Conservation (phyloP, 306 rosid genomes). For the Castanea sativa region DNA sequence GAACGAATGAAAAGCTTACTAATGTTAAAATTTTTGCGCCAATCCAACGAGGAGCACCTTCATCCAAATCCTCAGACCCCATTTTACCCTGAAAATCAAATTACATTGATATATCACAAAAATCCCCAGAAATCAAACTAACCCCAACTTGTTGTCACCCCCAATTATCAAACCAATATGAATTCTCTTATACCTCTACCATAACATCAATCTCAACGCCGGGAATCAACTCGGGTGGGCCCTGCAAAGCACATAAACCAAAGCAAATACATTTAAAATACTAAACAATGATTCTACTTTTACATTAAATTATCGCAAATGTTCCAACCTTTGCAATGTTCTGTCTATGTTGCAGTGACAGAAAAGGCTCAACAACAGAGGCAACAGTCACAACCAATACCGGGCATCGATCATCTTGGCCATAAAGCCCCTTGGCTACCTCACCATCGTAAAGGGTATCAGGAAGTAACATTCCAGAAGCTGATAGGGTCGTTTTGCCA, state of each 20-base stretch:
- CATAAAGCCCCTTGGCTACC: conserved; percentile 45
- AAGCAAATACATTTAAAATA: conserved; percentile 21
- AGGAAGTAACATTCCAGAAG: conserved; percentile 88
- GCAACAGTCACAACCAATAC: conserved; percentile 73
- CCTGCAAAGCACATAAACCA: conserved; percentile 50
- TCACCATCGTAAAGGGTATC: conserved; percentile 51
- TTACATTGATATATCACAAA: conserved; percentile 7
- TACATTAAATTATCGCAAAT: conserved; percentile 3
- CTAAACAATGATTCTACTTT: not conserved
- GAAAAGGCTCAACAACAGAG: conserved; percentile 87
- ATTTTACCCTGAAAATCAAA: conserved; percentile 24
- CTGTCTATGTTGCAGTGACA: conserved; percentile 57
- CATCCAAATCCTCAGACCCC: conserved; percentile 29
- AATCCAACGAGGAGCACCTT: conserved; percentile 58
- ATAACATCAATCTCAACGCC: conserved; percentile 75
- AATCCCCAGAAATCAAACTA: not conserved
- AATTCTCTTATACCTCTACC: conserved; percentile 50
- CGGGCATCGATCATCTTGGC: conserved; percentile 40
- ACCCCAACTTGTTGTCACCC: not conserved
- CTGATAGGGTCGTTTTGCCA: conserved; percentile 88
- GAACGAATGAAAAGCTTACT: conserved; percentile 43
- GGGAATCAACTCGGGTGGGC: conserved; percentile 70
- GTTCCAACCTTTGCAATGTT: conserved; percentile 52
- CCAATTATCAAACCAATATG: not conserved
- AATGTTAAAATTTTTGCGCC: conserved; percentile 57